A percentile compares a stretch with the other conserved stretches of the same genome.
These are phyloP conservation scores for Septoria linicola DNA, from an alignment of 2,329 filamentous ascomycete species.

Conservation along the genomic window DNA sequence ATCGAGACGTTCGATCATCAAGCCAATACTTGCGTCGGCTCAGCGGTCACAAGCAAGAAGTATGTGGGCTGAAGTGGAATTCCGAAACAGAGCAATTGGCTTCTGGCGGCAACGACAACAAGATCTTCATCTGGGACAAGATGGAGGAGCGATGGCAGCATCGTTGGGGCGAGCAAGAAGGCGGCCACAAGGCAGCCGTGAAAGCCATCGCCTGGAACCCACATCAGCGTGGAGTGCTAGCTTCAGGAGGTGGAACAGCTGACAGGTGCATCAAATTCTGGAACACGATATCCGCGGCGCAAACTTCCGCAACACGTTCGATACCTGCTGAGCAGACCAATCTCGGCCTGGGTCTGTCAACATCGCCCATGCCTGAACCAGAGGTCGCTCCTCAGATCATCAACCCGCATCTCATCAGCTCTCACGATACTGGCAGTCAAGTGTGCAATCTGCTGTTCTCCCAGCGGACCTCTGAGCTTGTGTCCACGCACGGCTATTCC, in stretches of 20 bases:
- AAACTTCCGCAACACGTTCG: slow-evolving; percentile 36
- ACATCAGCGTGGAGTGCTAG: slow-evolving; percentile 90
- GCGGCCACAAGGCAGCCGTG: slow-evolving; percentile 93
- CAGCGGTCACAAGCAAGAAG: slow-evolving; percentile 94
- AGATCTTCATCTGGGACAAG: slow-evolving; percentile 98
- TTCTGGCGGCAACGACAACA: slow-evolving; percentile 97
- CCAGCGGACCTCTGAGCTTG: slow-evolving; percentile 95
- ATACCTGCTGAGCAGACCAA: slow-evolving; percentile 29
- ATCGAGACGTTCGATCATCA: slow-evolving; percentile 89
- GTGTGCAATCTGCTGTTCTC: slow-evolving; percentile 99
- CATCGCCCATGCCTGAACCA: slow-evolving; percentile 27
- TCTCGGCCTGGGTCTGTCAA: slow-evolving; percentile 31
- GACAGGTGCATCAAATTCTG: slow-evolving; percentile 97
- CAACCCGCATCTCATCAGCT: slow-evolving; percentile 60
- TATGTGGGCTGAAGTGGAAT: slow-evolving; percentile 96
- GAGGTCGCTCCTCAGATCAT: slow-evolving; percentile 41
- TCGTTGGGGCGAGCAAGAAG: slow-evolving; percentile 91
- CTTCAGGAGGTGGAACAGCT: slow-evolving; percentile 91
- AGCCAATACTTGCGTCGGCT: slow-evolving; percentile 87
- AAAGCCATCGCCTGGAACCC: slow-evolving; percentile 98
- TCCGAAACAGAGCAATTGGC: slow-evolving; percentile 92
- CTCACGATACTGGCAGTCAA: slow-evolving; percentile 94
- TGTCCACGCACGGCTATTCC: slow-evolving; percentile 93
- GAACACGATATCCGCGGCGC: slow-evolving; percentile 65
- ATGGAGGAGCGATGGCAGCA: slow-evolving; percentile 87